Percentiles rank a stretch among this genome's conserved stretches.
These are phyloP conservation scores for Candida incommunis DNA, from an alignment of 805 yeast genomes.

Conservation along the genomic window DNA sequence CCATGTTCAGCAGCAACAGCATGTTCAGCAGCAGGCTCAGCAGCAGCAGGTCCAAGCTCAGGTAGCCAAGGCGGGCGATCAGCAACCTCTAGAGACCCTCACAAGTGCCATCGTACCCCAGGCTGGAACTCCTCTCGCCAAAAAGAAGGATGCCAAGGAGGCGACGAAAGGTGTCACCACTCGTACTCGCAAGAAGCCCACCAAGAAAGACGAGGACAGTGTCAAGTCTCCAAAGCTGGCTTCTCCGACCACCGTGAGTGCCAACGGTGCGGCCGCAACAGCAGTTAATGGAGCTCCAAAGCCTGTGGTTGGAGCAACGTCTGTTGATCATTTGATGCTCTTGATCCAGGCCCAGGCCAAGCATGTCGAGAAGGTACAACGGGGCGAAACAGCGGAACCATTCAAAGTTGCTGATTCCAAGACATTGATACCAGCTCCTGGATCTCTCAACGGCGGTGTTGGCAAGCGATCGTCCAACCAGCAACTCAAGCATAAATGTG, in stretches of 20 bases:
- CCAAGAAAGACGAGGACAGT: not conserved
- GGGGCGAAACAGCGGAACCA: slow-evolving; percentile 51
- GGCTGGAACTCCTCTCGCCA: not conserved
- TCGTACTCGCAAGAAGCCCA: not conserved
- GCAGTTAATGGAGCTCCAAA: no score
- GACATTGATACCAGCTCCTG: slow-evolving; percentile 38
- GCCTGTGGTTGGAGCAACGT: slow-evolving; percentile 28
- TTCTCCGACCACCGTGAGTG: not conserved
- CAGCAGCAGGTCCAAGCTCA: not conserved
- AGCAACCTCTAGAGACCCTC: no score
- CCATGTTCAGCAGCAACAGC: not conserved
- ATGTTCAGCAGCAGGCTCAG: slow-evolving; percentile 1
- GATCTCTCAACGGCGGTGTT: slow-evolving; percentile 66
- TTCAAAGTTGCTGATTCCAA: slow-evolving; percentile 14
- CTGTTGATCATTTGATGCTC: slow-evolving; percentile 82
- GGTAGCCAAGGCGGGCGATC: slow-evolving; percentile 1
- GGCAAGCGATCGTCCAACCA: slow-evolving; percentile 37
- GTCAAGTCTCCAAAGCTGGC: not conserved
- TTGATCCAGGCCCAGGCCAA: slow-evolving; percentile 80
- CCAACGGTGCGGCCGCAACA: not conserved
- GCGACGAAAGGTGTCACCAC: slow-evolving; percentile 1
- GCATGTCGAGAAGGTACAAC: slow-evolving; percentile 43
- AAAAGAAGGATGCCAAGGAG: not conserved
- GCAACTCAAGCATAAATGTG: slow-evolving; percentile 18
- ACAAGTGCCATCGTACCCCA: no score